These are phyloP conservation scores for Fusarium humuli DNA, from an alignment of 2,329 filamentous ascomycete species.

Conservation along the genomic window DNA sequence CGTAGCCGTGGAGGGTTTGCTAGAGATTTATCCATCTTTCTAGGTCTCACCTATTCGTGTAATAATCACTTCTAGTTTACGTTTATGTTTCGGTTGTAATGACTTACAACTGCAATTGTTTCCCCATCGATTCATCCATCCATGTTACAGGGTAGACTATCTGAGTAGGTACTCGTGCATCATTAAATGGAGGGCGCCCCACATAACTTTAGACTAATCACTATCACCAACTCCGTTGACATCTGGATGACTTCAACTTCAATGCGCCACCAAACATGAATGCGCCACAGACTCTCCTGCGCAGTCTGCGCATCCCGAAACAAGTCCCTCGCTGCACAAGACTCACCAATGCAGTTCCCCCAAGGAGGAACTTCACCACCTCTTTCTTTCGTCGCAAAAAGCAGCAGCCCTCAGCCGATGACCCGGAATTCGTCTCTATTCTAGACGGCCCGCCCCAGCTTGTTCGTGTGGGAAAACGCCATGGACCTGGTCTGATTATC, in stretches of 20 bases:
- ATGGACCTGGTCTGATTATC: slow-evolving; percentile 84
- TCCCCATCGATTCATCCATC: background rate
- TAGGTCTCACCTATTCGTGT: background rate
- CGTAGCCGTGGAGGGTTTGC: background rate
- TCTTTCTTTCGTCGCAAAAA: slow-evolving; percentile 41
- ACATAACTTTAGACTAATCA: slow-evolving; percentile 11
- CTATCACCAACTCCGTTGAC: slow-evolving; percentile 20
- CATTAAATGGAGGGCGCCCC: background rate
- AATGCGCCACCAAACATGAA: slow-evolving; percentile 44
- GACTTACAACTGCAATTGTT: background rate
- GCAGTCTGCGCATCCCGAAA: slow-evolving; percentile 41
- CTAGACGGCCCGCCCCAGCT: slow-evolving; percentile 87
- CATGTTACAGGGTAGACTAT: background rate
- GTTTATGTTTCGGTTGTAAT: background rate
- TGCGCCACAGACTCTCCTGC: slow-evolving; percentile 43
- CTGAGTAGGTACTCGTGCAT: background rate
- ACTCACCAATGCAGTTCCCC: slow-evolving; percentile 12
- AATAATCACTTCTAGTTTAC: background rate
- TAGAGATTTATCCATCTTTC: background rate
- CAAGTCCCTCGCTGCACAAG: slow-evolving; percentile 24
- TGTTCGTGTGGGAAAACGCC: slow-evolving; percentile 77
- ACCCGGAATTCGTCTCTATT: slow-evolving; percentile 84
- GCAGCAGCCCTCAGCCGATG: slow-evolving; percentile 72
- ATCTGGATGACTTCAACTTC: slow-evolving; percentile 1
- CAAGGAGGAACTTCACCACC: slow-evolving; percentile 33